A percentile compares a stretch with the other conserved stretches of the same genome.
These are phyloP conservation scores for Elymus sibiricus DNA, from an alignment of 176 grass and related monocot genomes.

Conservation along the genomic window DNA sequence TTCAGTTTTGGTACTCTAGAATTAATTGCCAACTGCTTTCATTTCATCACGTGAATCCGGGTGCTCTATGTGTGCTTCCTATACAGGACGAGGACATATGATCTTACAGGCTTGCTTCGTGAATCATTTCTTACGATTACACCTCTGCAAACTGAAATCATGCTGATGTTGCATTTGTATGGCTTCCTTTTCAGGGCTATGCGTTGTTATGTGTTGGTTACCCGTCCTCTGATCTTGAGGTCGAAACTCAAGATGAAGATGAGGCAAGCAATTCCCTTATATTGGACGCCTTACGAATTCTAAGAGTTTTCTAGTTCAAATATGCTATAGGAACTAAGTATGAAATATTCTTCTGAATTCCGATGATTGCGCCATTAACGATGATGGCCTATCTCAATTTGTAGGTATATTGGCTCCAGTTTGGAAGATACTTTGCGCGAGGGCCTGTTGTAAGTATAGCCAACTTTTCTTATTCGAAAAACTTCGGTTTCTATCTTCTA, in stretches of 20 bases:
- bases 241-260: conserved; percentile 98
- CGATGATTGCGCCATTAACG: not conserved
- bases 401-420: conserved; percentile 97
- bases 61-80: not conserved
- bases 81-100: not conserved
- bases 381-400: not conserved
- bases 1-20: not conserved
- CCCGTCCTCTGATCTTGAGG: conserved; percentile 82
- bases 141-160: not conserved
- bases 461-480: conserved; percentile 4
- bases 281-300: not conserved
- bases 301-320: not conserved
- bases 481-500: not conserved
- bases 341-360: conserved; percentile 3
- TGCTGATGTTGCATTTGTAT: not conserved
- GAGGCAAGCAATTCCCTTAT: conserved; percentile 46
- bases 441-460: conserved; percentile 73
- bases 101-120: not conserved
- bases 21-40: not conserved
- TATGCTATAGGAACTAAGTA: not conserved
- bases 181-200: conserved; percentile 65
- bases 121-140: not conserved
- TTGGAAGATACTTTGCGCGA: conserved; percentile 95
- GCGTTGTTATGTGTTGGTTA: conserved; percentile 96
- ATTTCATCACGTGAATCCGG: not conserved